Evolutionary conservation across 345 rosid species (phyloP).

Genomic region (Citrus inodora): DNA sequence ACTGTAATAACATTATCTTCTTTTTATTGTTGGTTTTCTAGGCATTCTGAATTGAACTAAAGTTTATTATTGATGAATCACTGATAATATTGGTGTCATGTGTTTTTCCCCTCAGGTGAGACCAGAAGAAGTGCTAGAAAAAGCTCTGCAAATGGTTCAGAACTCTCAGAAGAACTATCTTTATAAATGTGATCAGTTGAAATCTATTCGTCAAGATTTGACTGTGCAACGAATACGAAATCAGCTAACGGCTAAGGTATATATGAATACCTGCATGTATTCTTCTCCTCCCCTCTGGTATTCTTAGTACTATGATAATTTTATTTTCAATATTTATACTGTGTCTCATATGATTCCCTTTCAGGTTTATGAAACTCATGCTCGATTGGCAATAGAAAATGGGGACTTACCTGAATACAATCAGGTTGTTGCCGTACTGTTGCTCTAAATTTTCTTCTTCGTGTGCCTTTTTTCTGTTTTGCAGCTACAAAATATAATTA

Average conservation of each 20-base stretch:
- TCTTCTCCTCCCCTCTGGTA: not conserved
- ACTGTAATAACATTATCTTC: slow-evolving; percentile 53
- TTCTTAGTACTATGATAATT: not conserved
- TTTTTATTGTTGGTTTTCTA: slow-evolving; percentile 3
- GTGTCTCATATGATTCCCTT: slow-evolving; percentile 3
- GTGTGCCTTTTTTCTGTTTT: not conserved
- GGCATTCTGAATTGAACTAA: slow-evolving; percentile 11
- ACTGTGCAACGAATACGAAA: slow-evolving; percentile 91
- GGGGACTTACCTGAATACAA: slow-evolving; percentile 94
- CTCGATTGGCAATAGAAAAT: slow-evolving; percentile 87
- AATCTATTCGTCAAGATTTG: slow-evolving; percentile 97
- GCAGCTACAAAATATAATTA: not conserved
- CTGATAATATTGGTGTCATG: not conserved
- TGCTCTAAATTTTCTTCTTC: not conserved
- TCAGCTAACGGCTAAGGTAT: slow-evolving; percentile 83
- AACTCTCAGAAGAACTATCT: slow-evolving; percentile 90
- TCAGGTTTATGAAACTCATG: slow-evolving; percentile 99
- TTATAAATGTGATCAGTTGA: slow-evolving; percentile 93
- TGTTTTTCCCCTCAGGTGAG: slow-evolving; percentile 64
- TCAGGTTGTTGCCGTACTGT: slow-evolving; percentile 55
- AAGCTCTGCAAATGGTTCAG: slow-evolving; percentile 80
- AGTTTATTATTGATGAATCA: not conserved
- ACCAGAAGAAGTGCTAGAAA: slow-evolving; percentile 94
- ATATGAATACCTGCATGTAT: not conserved
- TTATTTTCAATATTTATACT: not conserved